These are phyloP conservation scores for Seminavis robusta DNA, from an alignment of 108 stramenopile genomes.

Conservation along the genomic window DNA sequence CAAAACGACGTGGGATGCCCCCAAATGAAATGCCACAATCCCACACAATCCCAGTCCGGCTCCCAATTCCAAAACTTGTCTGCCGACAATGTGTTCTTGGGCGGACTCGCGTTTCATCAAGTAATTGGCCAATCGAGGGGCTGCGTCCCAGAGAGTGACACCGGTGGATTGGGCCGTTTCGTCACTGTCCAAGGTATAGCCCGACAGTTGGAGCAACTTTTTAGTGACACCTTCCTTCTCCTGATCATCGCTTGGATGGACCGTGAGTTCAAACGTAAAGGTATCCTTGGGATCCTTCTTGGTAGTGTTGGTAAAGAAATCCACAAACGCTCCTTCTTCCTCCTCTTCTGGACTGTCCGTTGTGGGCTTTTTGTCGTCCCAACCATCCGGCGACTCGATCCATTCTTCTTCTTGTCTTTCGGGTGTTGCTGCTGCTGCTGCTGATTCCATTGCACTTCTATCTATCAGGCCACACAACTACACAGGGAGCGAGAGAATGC, in stretches of 20 bases:
- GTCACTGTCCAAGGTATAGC: neutral
- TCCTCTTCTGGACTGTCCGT: neutral
- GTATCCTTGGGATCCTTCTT: no score
- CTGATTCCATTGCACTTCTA: no score
- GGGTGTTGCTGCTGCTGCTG: no score
- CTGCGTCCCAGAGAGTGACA: neutral
- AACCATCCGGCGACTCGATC: slow-evolving; percentile 13
- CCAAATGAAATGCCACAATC: slow-evolving; percentile 38
- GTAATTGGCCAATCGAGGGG: neutral
- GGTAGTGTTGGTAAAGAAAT: no score
- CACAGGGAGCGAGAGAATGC: no score
- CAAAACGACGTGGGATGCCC: slow-evolving; percentile 26
- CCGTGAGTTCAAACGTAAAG: no score
- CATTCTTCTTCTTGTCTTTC: slow-evolving; percentile 10
- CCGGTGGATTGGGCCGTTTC: neutral
- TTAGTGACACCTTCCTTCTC: neutral
- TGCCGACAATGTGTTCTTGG: neutral
- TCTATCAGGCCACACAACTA: no score
- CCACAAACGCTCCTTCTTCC: neutral
- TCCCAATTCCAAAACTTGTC: slow-evolving; percentile 41
- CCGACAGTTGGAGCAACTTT: neutral
- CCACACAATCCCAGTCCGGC: slow-evolving; percentile 54
- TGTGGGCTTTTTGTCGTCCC: no score
- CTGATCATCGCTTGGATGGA: neutral
- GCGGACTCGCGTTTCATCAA: neutral